Evolutionary conservation across 1,284 basidiomycete genomes (phyloP), one percentile per base, ranked within the genome.

Genomic region (Sphaerobolus stellatus): DNA sequence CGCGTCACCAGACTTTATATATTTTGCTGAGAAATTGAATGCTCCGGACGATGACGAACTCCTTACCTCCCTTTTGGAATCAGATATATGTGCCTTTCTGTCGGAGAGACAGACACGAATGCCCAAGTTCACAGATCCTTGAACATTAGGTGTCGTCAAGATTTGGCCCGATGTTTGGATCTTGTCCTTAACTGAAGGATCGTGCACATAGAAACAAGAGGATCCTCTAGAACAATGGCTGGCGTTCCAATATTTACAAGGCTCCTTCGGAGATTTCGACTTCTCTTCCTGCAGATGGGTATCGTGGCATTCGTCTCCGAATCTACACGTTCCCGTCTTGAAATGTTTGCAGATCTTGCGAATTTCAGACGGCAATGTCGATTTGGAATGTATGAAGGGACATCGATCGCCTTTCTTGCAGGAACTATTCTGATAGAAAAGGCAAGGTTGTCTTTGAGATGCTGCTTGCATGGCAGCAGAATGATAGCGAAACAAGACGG

Each of bases 371-470:
- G n/a, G n/a, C n/a, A n/a, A n/a, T n/a, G 44, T 5, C 24, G 28
- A 9, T 31, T 52, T 28, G n/a, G 24, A 28, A 40, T 53, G 51
- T 2, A 29, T 30, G 29, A 48, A 53, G 25, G 45, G 28, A 40
- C 51, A 53, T 20, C 20, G 16, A 16, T 28, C 29, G 8, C 51
- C 51, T 20, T 53, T 53, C 29, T n/a, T 36, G 22, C 51, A 53
- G 1, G 50, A 52, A 7, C 44, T 45, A 20, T 31, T 52, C 27
- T 13, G 40, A 41, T 52, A 44, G 40, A 44, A 52, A 9, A 20
- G 13, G 20, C 50, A 52, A n/a, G n/a, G n/a, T n/a, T n/a, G n/a
- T n/a, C n/a, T n/a, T n/a, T n/a, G n/a, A n/a, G n/a, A n/a, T n/a
- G n/a, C n/a, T n/a, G n/a, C n/a, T n/a, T n/a, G n/a, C n/a, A n/a